Evolutionary conservation across 192 early-diverging fungal species (phyloP), one percentile per base, ranked within the genome.

Genomic region (Radiomyces spectabilis): DNA sequence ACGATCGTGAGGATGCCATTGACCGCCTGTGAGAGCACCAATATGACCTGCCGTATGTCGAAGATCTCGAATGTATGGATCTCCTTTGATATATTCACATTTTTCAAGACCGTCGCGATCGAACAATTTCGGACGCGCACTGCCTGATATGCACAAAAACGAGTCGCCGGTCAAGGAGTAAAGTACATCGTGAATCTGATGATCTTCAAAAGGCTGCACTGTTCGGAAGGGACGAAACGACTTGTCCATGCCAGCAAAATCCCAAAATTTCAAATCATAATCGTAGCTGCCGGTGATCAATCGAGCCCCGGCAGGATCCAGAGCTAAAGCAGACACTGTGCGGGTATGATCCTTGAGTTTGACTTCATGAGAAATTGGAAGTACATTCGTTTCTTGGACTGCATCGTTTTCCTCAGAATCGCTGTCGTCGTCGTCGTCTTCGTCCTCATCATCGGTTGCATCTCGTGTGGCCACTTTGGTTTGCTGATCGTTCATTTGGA

Each of bases 1-100:
- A 18, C 74, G 77, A 32, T 76, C 75, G 8, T 48, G 41, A 0
- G 93, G 93, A 67, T 87, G 82, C 95, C 95, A 96, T 41, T 79
- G 73, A 19, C 79, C 81, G 18, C 77, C 61, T 4, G 89, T 93
- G 24, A 98, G 57, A 3, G 85, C 76, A 1, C 87, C 81, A 2
- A 90, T 81, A 60, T 98, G 95, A 7, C 95, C 95, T 39, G 65
- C 79, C 32, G 90, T 92, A 32, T 88, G 63, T 15, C 92, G 76
- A 69, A 89, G 73, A 59, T 98, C 95, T 9, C 86, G 75, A 31
- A 98, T 83, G 59, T 98, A 98, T 53, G 89, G 88, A 63, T 98
- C 95, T 25, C 95, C 95, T 54, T 94, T 94, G 50, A 79, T 72
- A 45, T 79, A 92, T 55, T 92, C 87, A 9, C 57, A 69, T 34